phyloP scores from a whole-genome alignment of 2,329 filamentous ascomycete genomes.

The Trichoderma hamatum region DNA sequence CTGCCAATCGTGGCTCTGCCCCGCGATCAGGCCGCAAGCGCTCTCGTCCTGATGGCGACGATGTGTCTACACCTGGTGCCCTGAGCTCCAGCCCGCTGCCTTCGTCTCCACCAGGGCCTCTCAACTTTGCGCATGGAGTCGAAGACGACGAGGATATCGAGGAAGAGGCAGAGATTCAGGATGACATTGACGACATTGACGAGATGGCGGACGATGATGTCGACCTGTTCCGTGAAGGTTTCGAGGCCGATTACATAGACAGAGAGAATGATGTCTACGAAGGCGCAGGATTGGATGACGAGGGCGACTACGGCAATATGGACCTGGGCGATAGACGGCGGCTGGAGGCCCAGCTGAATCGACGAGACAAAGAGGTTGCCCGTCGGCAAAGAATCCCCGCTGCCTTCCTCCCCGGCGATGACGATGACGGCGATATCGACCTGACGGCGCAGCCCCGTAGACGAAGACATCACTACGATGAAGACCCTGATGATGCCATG shows the following conservation, averaged over 20 bases:
- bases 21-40: conserved; percentile 58
- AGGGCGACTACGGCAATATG: conserved; percentile 72
- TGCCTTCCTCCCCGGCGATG: conserved; percentile 78
- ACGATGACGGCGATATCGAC: conserved; percentile 82
- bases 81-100: conserved; percentile 64
- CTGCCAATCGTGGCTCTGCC: conserved; percentile 74
- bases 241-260: conserved; percentile 70
- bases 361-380: conserved; percentile 72
- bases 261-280: conserved; percentile 72
- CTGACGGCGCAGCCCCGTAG: conserved; percentile 83
- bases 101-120: conserved; percentile 64
- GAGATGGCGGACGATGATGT: conserved; percentile 81
- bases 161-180: conserved; percentile 71
- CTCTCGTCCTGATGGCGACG: conserved; percentile 54
- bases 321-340: conserved; percentile 67
- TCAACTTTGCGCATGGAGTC: conserved; percentile 65
- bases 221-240: conserved; percentile 74
- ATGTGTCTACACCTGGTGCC: conserved; percentile 55
- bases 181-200: conserved; percentile 76
- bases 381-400: conserved; percentile 68
- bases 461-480: conserved; percentile 87
- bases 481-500: conserved; percentile 91
- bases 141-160: conserved; percentile 74
- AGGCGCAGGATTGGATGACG: conserved; percentile 73
- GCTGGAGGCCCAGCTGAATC: conserved; percentile 73